phyloP scores from a whole-genome alignment of 192 early-diverging fungal genomes.

The Coemansia sp. region DNA sequence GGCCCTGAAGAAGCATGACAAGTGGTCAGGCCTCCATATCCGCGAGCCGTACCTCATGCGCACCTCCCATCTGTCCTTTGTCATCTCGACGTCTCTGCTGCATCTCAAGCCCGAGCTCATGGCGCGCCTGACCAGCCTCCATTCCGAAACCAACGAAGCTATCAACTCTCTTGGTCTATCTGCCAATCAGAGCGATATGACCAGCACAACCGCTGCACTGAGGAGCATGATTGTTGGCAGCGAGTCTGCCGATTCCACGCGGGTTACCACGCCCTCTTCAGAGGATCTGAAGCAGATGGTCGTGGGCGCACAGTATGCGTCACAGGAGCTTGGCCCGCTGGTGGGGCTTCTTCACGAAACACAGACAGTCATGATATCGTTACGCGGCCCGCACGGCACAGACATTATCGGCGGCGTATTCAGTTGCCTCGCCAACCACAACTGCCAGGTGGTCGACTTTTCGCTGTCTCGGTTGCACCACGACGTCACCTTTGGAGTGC shows the following conservation, averaged over 20 bases:
- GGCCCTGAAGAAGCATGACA: conserved; percentile 86
- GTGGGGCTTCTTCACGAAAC: conserved; percentile 40
- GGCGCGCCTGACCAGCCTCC: conserved; percentile 57
- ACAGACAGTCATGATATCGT: conserved; percentile 80
- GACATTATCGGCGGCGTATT: conserved; percentile 88
- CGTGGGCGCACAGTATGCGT: conserved; percentile 53
- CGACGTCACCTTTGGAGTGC: conserved; percentile 92
- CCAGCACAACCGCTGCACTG: conserved; percentile 22
- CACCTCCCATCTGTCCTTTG: conserved; percentile 66
- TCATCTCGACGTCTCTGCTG: conserved; percentile 63
- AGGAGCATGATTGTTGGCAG: conserved; percentile 9
- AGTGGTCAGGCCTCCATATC: conserved; percentile 74
- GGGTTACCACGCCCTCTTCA: conserved; percentile 9
- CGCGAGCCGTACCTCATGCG: conserved; percentile 72
- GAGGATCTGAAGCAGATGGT: conserved; percentile 16
- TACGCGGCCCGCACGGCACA: conserved; percentile 86
- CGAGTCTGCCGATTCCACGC: conserved; percentile 15
- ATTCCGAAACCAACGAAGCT: conserved; percentile 27
- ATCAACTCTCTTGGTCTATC: conserved; percentile 31
- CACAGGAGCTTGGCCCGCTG: conserved; percentile 55
- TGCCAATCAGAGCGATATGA: conserved; percentile 2
- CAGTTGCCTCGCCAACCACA: conserved; percentile 68
- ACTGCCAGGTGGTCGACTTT: conserved; percentile 83
- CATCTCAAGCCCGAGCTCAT: conserved; percentile 70
- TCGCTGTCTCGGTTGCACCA: conserved; percentile 87